Evolutionary conservation across 495 filamentous ascomycete genomes (phyloP).

Genomic region (Annulohypoxylon nitens): DNA sequence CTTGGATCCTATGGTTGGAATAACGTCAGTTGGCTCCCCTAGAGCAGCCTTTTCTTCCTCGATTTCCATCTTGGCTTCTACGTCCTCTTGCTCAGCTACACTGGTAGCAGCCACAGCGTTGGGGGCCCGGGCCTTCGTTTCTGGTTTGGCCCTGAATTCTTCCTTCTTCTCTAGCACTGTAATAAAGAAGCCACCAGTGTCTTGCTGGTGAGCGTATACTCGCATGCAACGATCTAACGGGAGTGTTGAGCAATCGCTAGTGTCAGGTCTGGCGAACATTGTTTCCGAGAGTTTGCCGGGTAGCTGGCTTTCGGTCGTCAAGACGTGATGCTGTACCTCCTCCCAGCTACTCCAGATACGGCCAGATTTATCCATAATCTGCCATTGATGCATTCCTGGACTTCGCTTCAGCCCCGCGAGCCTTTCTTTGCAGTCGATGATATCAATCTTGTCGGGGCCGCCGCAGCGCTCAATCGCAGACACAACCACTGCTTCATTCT

Average conservation of each 20-base stretch:
- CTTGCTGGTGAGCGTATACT: slow-evolving; percentile 93
- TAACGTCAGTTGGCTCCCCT: slow-evolving; percentile 50
- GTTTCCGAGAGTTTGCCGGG: slow-evolving; percentile 74
- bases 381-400: slow-evolving; percentile 81
- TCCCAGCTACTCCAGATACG: slow-evolving; percentile 81
- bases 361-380: slow-evolving; percentile 86
- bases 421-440: slow-evolving; percentile 83
- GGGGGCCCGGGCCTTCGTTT: slow-evolving; percentile 68
- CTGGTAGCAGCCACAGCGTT: slow-evolving; percentile 55
- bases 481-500: slow-evolving; percentile 93
- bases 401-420: slow-evolving; percentile 81
- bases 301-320: slow-evolving; percentile 68
- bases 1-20: slow-evolving; percentile 49
- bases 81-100: slow-evolving; percentile 47
- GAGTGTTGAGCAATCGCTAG: slow-evolving; percentile 67
- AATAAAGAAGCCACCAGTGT: slow-evolving; percentile 98
- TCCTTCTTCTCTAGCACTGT: slow-evolving; percentile 89
- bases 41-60: slow-evolving; percentile 51
- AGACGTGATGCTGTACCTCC: slow-evolving; percentile 75
- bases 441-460: slow-evolving; percentile 80
- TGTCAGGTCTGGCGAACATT: slow-evolving; percentile 81
- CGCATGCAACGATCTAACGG: slow-evolving; percentile 91
- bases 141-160: slow-evolving; percentile 87
- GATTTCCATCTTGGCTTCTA: slow-evolving; percentile 58
- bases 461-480: slow-evolving; percentile 91